phyloP scores from a whole-genome alignment of 805 yeast genomes.

The Candida schatavii region DNA sequence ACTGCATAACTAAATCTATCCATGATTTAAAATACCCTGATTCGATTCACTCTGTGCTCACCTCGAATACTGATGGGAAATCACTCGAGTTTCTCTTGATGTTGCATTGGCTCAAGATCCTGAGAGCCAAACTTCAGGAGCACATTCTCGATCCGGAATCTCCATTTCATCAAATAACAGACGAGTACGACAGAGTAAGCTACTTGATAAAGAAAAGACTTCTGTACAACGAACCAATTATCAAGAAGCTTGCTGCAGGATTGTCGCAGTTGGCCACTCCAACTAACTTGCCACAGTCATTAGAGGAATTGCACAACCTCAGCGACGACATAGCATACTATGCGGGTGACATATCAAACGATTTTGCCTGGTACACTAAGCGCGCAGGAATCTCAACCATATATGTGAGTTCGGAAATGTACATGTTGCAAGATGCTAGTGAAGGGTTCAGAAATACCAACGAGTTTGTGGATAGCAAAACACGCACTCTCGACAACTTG shows the following conservation, averaged over 20 bases:
- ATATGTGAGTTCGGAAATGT: slow-evolving; percentile 74
- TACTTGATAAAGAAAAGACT: slow-evolving; percentile 50
- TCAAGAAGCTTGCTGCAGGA: slow-evolving; percentile 44
- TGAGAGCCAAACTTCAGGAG: slow-evolving; percentile 35
- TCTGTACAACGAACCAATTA: slow-evolving; percentile 47
- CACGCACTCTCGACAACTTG: slow-evolving; percentile 49
- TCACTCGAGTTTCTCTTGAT: slow-evolving; percentile 57
- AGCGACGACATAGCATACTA: slow-evolving; percentile 81
- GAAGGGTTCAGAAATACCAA: slow-evolving; percentile 53
- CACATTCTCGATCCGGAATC: slow-evolving; percentile 26
- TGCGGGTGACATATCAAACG: slow-evolving; percentile 77
- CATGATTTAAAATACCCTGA: slow-evolving; percentile 51
- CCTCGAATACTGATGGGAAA: slow-evolving; percentile 36
- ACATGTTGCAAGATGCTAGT: slow-evolving; percentile 74
- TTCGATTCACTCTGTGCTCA: slow-evolving; percentile 41
- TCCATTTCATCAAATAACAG: slow-evolving; percentile 26
- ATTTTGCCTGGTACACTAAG: slow-evolving; percentile 91
- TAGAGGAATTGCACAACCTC: slow-evolving; percentile 68
- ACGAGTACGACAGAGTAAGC: slow-evolving; percentile 43
- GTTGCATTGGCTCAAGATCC: slow-evolving; percentile 46
- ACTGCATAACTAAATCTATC: slow-evolving; percentile 48
- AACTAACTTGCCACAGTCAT: slow-evolving; percentile 50
- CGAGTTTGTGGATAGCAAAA: slow-evolving; percentile 59
- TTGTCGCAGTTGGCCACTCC: slow-evolving; percentile 67
- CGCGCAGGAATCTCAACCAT: slow-evolving; percentile 67